These are phyloP conservation scores for Phyllostachys edulis DNA, from an alignment of 176 grass and related monocot species.

Conservation along the genomic window DNA sequence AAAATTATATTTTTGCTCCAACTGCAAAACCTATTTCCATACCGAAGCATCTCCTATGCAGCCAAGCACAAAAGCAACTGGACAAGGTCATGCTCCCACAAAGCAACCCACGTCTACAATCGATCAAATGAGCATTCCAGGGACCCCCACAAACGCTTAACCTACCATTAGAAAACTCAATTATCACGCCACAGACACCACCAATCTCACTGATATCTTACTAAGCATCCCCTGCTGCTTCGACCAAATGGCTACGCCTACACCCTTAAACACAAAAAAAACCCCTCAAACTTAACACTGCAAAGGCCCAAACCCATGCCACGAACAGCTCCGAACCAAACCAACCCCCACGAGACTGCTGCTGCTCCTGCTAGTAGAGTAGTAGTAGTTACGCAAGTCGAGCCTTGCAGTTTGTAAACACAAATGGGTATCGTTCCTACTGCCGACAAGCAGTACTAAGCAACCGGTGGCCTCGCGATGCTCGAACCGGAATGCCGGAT, in stretches of 20 bases:
- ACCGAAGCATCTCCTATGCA: background rate
- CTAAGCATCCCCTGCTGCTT: background rate
- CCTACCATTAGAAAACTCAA: background rate
- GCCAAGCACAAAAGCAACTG: background rate
- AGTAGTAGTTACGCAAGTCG: background rate
- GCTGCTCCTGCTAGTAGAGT: background rate
- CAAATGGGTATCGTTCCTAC: background rate
- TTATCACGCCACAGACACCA: background rate
- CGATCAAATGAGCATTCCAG: background rate
- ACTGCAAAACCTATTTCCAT: background rate
- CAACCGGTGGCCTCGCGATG: background rate
- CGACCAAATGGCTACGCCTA: background rate
- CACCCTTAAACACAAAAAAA: background rate
- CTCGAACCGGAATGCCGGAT: background rate
- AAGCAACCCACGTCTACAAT: background rate
- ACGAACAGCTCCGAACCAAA: slow-evolving; percentile 1
- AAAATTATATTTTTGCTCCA: too few relatives aligned
- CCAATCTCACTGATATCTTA: background rate
- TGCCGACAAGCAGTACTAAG: background rate
- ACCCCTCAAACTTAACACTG: background rate
- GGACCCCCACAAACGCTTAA: background rate
- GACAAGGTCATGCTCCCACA: background rate
- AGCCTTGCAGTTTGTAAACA: background rate
- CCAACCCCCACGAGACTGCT: background rate
- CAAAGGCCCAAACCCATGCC: slow-evolving; percentile 17